These are phyloP conservation scores for Podila epicladia DNA, from an alignment of 192 early-diverging fungal genomes.

Conservation along the genomic window DNA sequence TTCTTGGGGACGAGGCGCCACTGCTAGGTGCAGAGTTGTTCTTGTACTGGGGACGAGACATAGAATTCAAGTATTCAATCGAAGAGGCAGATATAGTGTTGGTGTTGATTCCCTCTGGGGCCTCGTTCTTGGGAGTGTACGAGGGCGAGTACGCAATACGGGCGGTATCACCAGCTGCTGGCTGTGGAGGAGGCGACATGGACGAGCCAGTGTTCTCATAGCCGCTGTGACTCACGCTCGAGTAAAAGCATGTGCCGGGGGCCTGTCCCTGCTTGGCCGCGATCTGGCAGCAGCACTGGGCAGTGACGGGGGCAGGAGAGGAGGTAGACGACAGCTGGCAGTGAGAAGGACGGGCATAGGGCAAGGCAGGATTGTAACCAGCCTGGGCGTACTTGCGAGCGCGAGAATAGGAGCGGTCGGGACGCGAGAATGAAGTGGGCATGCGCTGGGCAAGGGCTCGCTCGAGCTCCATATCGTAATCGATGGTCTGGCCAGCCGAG, in stretches of 20 bases:
- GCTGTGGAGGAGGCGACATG: slow-evolving; percentile 29
- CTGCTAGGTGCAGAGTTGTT: slow-evolving; percentile 12
- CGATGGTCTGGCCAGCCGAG: slow-evolving; percentile 24
- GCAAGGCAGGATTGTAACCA: slow-evolving; percentile 34
- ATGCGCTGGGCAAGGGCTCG: slow-evolving; percentile 39
- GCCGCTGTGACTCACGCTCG: neutral
- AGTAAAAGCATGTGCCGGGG: slow-evolving; percentile 39
- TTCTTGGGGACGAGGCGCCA: slow-evolving; percentile 22
- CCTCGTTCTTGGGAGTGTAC: slow-evolving; percentile 15
- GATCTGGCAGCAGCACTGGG: slow-evolving; percentile 44
- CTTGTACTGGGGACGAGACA: slow-evolving; percentile 7
- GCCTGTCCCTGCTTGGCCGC: slow-evolving; percentile 29
- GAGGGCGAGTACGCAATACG: slow-evolving; percentile 42
- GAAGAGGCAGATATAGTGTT: slow-evolving; percentile 12
- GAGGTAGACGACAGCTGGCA: slow-evolving; percentile 11
- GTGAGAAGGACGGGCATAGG: slow-evolving; percentile 41
- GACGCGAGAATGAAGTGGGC: slow-evolving; percentile 45
- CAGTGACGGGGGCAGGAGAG: slow-evolving; percentile 6
- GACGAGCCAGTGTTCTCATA: slow-evolving; percentile 6
- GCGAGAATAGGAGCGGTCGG: slow-evolving; percentile 37
- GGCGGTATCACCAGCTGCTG: slow-evolving; percentile 2
- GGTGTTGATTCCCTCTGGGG: neutral
- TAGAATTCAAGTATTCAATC: neutral
- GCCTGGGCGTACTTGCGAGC: slow-evolving; percentile 50
- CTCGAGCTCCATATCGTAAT: slow-evolving; percentile 47